phyloP scores from a whole-genome alignment of 805 yeast species.

The Cyberlindnera meyerae region DNA sequence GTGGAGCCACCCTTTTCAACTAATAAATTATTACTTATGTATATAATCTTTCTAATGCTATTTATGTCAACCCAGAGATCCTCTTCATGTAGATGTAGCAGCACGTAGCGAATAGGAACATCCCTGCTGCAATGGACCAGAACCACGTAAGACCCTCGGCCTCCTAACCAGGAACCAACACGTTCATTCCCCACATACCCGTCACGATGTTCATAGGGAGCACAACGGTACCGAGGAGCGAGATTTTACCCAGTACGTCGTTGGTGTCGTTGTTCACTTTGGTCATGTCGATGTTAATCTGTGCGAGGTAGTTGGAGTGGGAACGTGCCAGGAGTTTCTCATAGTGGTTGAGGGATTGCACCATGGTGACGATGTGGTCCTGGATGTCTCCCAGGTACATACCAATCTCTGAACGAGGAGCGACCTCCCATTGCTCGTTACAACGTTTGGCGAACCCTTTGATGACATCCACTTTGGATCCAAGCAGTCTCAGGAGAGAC shows the following conservation, averaged over 20 bases:
- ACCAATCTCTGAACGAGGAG: conserved; percentile 82
- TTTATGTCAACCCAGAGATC: conserved; percentile 30
- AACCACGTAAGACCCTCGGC: conserved; percentile 58
- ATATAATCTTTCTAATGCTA: no score
- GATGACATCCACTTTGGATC: conserved; percentile 96
- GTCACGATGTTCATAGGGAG: conserved; percentile 93
- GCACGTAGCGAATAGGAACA: conserved; percentile 42
- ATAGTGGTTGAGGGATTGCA: conserved; percentile 88
- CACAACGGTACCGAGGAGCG: conserved; percentile 91
- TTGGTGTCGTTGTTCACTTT: conserved; percentile 95
- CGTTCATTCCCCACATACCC: conserved; percentile 99
- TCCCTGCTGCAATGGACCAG: conserved; percentile 42
- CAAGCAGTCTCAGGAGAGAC: conserved; percentile 79
- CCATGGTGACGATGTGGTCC: conserved; percentile 97
- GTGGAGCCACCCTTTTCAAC: conserved; percentile 3
- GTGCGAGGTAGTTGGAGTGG: conserved; percentile 96
- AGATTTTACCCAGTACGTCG: conserved; percentile 89
- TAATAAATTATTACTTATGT: no score
- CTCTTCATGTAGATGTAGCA: conserved; percentile 47
- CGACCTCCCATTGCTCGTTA: conserved; percentile 75
- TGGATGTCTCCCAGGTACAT: conserved; percentile 96
- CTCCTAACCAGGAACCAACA: conserved; percentile 89
- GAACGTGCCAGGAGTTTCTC: conserved; percentile 90
- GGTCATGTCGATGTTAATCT: conserved; percentile 96
- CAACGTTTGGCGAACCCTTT: conserved; percentile 91